Base-by-base conservation (phyloP, 495 filamentous ascomycete genomes). In the Podospora tetraspora region DNA sequence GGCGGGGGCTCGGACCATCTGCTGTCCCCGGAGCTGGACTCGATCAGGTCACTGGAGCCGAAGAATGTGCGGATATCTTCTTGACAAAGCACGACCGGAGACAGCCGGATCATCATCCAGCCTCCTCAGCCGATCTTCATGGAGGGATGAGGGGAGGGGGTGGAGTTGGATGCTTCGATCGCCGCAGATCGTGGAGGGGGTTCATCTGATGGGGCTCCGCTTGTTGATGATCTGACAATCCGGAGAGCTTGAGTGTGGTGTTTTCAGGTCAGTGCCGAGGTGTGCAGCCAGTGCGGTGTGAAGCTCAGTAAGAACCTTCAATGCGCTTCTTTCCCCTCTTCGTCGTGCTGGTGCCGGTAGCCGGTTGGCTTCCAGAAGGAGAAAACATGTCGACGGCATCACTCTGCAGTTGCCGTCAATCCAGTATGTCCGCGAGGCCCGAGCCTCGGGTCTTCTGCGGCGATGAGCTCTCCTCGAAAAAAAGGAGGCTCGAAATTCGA, bases 1-100 rank as follows among this genome's bases (percentile, higher is more conserved):
- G 4, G 27, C 27, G 27, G 24, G 63, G 52, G 63, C 63, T 65
- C 57, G 57, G 63, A 65, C 63, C 63, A 11, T 62, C 27, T 29
- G 25, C 22, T n/a, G 16, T 2, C 2, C 1, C 11, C 9, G 37
- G 37, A 52, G 43, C 63, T 65, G 25, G 63, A 29, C 63, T 30
- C 32, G 56, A 29, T 65, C 25, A 10, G 63, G 63, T 11, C 43
- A 65, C 23, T 13, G 52, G 52, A 65, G 57, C 63, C 63, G 52
- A 58, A 32, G 52, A 58, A 32, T 21, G 57, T 23, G 52, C 57
- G 13, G 34, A 27, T 56, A 25, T 56, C 27, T 8, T 13, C n/a
- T 12, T 2, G 61, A 29, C 10, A 12, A 12, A 37, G 34, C 62
- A 27, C 16, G 24, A 56, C 6, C 24, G 61, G 25, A n/a, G 32